Conservation (phyloP, 140 eudicot species). For the Anethum foeniculum region DNA sequence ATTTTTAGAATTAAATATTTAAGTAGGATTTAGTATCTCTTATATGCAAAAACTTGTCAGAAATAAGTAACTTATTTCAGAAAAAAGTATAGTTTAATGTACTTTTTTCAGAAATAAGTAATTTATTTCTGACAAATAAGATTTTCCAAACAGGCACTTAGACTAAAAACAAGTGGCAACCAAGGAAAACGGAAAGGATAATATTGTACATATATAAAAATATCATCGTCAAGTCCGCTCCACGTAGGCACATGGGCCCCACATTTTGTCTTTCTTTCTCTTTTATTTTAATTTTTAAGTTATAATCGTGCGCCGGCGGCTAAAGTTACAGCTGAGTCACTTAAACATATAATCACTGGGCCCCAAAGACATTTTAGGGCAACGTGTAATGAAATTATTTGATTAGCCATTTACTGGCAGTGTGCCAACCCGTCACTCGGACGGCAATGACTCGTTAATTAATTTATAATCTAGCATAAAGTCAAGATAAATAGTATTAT, state of each 20-base stretch:
- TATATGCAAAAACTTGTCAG: too few species aligned
- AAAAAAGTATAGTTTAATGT: too few species aligned
- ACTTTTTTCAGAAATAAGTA: too few species aligned
- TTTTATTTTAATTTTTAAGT: background rate
- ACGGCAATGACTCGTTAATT: background rate
- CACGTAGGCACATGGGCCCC: background rate
- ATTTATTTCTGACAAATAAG: too few species aligned
- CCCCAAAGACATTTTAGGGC: background rate
- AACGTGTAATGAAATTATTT: background rate
- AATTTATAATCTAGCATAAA: background rate
- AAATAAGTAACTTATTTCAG: too few species aligned
- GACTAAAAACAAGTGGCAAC: background rate
- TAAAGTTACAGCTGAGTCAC: background rate
- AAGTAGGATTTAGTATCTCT: too few species aligned
- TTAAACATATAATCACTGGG: background rate
- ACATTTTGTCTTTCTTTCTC: background rate
- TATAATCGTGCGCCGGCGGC: background rate
- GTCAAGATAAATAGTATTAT: background rate
- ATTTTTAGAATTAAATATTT: too few species aligned
- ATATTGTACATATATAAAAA: background rate
- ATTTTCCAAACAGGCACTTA: too few species aligned
- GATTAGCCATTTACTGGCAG: background rate
- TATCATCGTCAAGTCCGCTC: conserved; percentile 1
- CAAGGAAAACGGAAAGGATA: background rate
- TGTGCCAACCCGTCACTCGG: conserved; percentile 2